Percentiles rank a stretch among this genome's conserved stretches.
Conservation (phyloP, 306 rosid genomes). For the Luffa acutangula region DNA sequence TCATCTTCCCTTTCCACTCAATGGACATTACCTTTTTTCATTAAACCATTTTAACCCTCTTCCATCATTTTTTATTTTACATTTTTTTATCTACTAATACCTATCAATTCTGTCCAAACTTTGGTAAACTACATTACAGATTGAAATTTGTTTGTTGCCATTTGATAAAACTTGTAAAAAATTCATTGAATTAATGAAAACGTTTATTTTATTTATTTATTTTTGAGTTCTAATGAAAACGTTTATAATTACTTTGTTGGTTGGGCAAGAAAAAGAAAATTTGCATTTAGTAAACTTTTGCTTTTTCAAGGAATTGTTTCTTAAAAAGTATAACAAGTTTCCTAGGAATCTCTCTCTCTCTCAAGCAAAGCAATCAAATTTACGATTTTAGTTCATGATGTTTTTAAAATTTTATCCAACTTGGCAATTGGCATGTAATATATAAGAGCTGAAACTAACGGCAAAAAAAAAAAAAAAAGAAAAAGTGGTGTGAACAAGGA, state of each 20-base stretch:
- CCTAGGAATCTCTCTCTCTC: background rate
- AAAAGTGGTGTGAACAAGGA: background rate
- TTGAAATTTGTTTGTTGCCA: background rate
- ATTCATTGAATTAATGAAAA: background rate
- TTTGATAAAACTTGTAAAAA: background rate
- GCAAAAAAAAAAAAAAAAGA: no score
- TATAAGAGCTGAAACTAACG: no score
- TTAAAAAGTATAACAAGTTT: background rate
- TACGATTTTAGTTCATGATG: background rate
- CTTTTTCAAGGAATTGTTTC: background rate
- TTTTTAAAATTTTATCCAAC: background rate
- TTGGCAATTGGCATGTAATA: background rate
- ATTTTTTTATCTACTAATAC: background rate
- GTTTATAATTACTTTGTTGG: background rate
- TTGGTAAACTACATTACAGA: no score
- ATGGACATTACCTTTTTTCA: background rate
- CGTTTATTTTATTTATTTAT: no score
- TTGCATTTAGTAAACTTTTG: background rate
- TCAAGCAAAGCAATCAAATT: background rate
- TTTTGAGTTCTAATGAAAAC: background rate
- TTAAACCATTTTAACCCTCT: background rate
- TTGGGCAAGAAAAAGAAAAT: background rate
- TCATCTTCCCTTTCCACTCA: background rate
- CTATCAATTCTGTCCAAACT: no score
- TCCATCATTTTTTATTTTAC: background rate